Percentiles rank a stretch among this genome's conserved stretches.
phyloP scores from a whole-genome alignment of 352 stramenopile species.

The Phytopythium sindhum region DNA sequence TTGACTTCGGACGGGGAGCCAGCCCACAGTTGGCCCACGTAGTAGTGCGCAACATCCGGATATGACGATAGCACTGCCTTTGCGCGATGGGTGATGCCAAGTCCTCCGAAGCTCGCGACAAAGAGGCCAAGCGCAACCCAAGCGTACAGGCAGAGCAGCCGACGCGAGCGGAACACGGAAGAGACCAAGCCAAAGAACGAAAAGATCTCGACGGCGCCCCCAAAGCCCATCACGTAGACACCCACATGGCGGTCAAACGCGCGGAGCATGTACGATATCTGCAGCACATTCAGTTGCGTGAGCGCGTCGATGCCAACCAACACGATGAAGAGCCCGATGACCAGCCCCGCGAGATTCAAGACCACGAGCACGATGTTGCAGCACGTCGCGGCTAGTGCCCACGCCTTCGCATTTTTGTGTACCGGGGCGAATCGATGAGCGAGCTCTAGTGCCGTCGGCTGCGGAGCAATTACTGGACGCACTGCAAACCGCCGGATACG shows the following conservation, averaged over 20 bases:
- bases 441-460: background rate
- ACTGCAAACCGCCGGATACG: constrained; percentile 23
- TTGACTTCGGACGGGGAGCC: constrained; percentile 29
- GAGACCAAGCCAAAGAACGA: constrained; percentile 25
- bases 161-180: constrained; percentile 18
- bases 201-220: constrained; percentile 34
- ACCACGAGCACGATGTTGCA: constrained; percentile 12
- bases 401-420: background rate
- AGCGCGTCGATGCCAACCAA: constrained; percentile 50
- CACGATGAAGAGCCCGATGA: constrained; percentile 30
- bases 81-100: constrained; percentile 41
- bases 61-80: constrained; percentile 4
- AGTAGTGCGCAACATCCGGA: constrained; percentile 3
- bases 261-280: constrained; percentile 51
- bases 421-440: background rate
- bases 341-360: constrained; percentile 17
- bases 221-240: constrained; percentile 41
- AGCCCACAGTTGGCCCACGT: constrained; percentile 24
- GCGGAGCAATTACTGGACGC: background rate
- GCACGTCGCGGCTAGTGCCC: background rate
- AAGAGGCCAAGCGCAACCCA: constrained; percentile 39
- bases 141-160: constrained; percentile 28
- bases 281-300: constrained; percentile 66
- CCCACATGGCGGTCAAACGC: constrained; percentile 53
- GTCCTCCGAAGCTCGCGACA: constrained; percentile 26